Evolutionary conservation across 805 yeast species (phyloP), one percentile per base, ranked within the genome.

Genomic region (Deakozyma indianensis): DNA sequence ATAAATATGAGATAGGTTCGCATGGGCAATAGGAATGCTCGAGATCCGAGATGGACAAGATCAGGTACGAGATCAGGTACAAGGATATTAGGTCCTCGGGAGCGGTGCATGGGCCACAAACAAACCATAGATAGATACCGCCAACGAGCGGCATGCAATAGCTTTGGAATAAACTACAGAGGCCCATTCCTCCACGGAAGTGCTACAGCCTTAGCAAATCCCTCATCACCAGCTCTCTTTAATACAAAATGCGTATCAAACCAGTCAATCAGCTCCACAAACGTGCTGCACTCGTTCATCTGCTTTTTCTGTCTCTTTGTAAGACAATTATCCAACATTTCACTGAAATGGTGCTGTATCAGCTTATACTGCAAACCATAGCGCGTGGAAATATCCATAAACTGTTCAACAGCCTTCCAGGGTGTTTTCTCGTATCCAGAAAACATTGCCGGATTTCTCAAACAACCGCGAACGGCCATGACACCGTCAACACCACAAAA

Each of bases 381-480:
- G 20, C 79, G 75, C 15, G 85, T 73, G 5, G 83, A 74, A 51
- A 79, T 76, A 55, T 84, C 80, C 83, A 87, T 77, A 58, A 90
- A 83, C 48, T 69, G 68, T 60, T 92, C 98, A 3, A 92, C 65
- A 4, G 94, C 90, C 4, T 80, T 75, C 96, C 97, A 92, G 2
- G 97, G 96, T 2, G 95, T 80, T 44, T 65, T 68, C 0, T 67
- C 66, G 56, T 61, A 74, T 0, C 94, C 95, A 1, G 83, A 74
- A 64, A 92, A 92, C 51, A 92, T 56, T 0, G 88, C 94, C 0
- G 98, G 98, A 59, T 92, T 92, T 23, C 74, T 67, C 43, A 92
- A 64, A 2, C 85, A 67, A 0, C 98, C 98, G 50, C 98, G 67
- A 1, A 84, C 98, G 2, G 96, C 81, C 98, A 92, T 92, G 4